These are phyloP conservation scores for Pisolithus tinctorius DNA, from an alignment of 768 basidiomycete species.

Conservation along the genomic window DNA sequence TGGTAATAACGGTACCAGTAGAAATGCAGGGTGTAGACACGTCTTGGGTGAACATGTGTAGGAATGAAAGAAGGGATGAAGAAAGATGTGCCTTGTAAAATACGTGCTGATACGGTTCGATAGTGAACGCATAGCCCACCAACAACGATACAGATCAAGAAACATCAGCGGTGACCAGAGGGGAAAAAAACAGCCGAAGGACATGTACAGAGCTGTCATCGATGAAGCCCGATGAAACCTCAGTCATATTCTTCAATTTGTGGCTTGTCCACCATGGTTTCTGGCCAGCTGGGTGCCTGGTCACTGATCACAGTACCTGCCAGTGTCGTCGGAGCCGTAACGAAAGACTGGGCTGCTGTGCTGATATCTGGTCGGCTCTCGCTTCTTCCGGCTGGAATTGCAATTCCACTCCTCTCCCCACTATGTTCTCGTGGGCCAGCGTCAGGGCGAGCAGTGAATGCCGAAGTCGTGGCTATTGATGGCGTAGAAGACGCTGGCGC, in stretches of 20 bases:
- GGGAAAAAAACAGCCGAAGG: constrained; percentile 1
- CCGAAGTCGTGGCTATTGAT: constrained; percentile 20
- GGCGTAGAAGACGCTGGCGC: constrained; percentile 13
- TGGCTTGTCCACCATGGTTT: constrained; percentile 39
- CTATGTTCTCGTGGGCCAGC: constrained; percentile 8
- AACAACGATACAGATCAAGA: constrained; percentile 1
- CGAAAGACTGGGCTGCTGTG: constrained; percentile 61
- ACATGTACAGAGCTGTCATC: constrained; percentile 7
- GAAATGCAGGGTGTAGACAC: not conserved
- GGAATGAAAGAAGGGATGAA: constrained; percentile 1
- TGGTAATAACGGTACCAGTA: not conserved
- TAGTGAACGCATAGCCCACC: not conserved
- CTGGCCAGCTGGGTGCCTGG: constrained; percentile 44
- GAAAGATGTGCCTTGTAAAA: constrained; percentile 5
- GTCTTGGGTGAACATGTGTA: not conserved
- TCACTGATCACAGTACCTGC: constrained; percentile 46
- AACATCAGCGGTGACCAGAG: constrained; percentile 4
- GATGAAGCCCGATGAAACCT: constrained; percentile 14
- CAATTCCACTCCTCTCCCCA: constrained; percentile 18
- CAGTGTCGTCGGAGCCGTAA: constrained; percentile 58
- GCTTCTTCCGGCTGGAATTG: constrained; percentile 21
- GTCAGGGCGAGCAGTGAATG: constrained; percentile 13
- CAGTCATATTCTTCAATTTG: constrained; percentile 32
- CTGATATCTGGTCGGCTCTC: constrained; percentile 56
- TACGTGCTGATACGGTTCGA: constrained; percentile 24